A percentile compares a stretch with the other conserved stretches of the same genome.
Evolutionary conservation across 116 monocot genomes (phyloP).

Genomic region (Trichopus zeylanicus): DNA sequence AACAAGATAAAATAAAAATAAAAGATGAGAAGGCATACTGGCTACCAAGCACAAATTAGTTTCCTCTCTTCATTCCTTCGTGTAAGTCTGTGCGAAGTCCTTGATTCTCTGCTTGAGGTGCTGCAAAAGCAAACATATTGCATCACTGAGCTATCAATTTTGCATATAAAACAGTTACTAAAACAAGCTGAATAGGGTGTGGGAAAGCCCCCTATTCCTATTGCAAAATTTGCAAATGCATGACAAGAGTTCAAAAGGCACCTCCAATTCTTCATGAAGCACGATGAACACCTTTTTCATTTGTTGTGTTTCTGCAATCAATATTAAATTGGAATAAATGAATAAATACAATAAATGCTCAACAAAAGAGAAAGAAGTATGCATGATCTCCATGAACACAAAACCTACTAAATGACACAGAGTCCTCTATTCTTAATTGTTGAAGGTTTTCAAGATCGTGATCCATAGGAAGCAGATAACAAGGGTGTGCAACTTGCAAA

Average conservation of each 20-base stretch:
- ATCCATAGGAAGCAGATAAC: too few species aligned
- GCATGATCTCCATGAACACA: too few species aligned
- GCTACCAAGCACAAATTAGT: background rate
- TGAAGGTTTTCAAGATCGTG: too few species aligned
- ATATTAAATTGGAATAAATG: background rate
- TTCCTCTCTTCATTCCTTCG: constrained; percentile 16
- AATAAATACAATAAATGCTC: too few species aligned
- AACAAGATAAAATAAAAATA: background rate
- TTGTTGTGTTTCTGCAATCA: constrained; percentile 60
- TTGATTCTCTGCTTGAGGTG: constrained; percentile 54
- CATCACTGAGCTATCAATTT: background rate
- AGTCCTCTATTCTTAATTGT: too few species aligned
- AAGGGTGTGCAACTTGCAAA: too few species aligned
- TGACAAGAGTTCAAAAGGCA: constrained; percentile 10
- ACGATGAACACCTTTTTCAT: constrained; percentile 76
- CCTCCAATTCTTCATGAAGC: constrained; percentile 81
- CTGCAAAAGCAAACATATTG: constrained; percentile 17
- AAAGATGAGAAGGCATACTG: background rate
- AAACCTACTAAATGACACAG: too few species aligned
- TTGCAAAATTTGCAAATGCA: background rate
- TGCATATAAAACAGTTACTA: background rate
- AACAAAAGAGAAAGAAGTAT: too few species aligned
- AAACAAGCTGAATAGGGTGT: background rate
- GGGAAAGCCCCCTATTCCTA: background rate
- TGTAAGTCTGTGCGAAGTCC: constrained; percentile 31